Percentiles rank a stretch among this genome's conserved stretches.
Conservation (phyloP, 495 filamentous ascomycete species). For the Rhypophila decipiens region DNA sequence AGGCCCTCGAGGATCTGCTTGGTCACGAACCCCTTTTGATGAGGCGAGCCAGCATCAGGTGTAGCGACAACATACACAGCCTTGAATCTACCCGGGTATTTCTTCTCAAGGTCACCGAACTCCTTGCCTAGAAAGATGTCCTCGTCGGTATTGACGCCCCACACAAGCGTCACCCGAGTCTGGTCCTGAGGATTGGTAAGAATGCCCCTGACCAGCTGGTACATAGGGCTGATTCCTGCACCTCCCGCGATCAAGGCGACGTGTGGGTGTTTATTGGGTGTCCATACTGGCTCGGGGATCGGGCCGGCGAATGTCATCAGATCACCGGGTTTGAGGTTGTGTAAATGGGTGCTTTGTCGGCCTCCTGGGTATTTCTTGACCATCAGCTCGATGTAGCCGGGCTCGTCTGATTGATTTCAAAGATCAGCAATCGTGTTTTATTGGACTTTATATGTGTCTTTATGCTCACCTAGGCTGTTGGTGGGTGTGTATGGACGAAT, state of each 20-base stretch:
- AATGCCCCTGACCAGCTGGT: conserved; percentile 55
- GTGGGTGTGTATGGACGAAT: conserved; percentile 57
- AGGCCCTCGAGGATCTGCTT: conserved; percentile 49
- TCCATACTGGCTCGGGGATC: conserved; percentile 48
- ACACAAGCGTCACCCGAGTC: conserved; percentile 58
- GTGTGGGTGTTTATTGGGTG: conserved; percentile 47
- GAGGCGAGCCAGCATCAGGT: conserved; percentile 32
- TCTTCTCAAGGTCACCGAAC: conserved; percentile 44
- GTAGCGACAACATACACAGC: conserved; percentile 53
- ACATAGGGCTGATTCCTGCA: conserved; percentile 59
- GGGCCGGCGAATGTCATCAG: conserved; percentile 47
- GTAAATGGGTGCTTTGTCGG: conserved; percentile 54
- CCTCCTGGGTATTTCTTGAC: conserved; percentile 61
- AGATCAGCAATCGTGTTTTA: conserved; percentile 5
- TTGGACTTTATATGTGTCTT: neutral
- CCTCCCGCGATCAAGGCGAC: conserved; percentile 57
- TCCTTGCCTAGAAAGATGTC: conserved; percentile 55
- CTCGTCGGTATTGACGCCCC: conserved; percentile 57
- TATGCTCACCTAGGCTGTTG: conserved; percentile 41
- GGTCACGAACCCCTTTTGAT: conserved; percentile 51
- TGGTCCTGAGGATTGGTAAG: conserved; percentile 54
- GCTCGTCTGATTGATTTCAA: conserved; percentile 32
- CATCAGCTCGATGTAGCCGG: conserved; percentile 51
- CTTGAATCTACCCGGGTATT: conserved; percentile 52
- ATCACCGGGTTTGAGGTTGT: conserved; percentile 55